Evolutionary conservation across 345 rosid species (phyloP).

Genomic region (Camelina hispida): DNA sequence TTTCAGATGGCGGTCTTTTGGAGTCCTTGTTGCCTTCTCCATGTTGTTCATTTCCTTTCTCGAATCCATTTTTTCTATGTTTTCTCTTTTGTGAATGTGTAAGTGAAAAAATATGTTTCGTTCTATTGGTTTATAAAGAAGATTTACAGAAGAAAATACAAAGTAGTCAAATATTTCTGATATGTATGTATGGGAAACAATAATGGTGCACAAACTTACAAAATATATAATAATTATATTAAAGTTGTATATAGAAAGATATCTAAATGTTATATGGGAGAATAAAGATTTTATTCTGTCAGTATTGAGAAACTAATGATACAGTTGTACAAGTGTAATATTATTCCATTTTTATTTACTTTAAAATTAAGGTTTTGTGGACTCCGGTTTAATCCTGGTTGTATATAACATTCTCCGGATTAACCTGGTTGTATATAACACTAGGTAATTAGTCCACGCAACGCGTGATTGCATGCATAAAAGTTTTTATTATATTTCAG

Average conservation of each 20-base stretch:
- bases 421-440: no score
- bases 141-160: background rate
- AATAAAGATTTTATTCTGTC: background rate
- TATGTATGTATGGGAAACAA: background rate
- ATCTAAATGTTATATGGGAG: background rate
- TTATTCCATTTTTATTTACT: background rate
- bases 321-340: background rate
- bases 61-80: background rate
- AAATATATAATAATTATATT: background rate
- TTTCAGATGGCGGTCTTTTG: background rate
- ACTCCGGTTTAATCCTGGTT: no score
- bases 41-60: background rate
- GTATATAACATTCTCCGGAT: no score
- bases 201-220: background rate
- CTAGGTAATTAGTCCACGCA: no score
- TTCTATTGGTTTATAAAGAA: background rate
- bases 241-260: background rate
- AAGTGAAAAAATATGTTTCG: background rate
- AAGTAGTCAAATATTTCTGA: background rate
- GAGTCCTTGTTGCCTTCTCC: background rate
- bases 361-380: background rate
- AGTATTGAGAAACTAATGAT: background rate
- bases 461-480: no score
- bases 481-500: no score
- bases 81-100: background rate